Percentiles rank a stretch among this genome's conserved stretches.
Evolutionary conservation across 441 rosid genomes (phyloP).

Genomic region (Manihot esculenta): DNA sequence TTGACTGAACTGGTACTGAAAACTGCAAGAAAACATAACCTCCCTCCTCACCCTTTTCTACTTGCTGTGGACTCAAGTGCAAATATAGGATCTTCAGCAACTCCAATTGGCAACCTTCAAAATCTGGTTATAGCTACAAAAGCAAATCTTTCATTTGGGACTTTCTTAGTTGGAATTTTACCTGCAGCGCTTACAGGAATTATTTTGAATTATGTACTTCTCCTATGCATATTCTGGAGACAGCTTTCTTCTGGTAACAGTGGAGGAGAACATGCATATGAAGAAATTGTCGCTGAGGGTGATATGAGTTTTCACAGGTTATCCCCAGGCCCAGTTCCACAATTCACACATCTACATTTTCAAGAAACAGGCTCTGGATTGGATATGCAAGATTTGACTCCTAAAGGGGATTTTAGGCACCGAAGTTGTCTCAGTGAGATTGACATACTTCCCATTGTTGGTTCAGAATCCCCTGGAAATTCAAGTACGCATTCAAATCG

Average conservation of each 20-base stretch:
- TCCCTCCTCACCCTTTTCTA: conserved; percentile 73
- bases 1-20: conserved; percentile 75
- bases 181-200: conserved; percentile 38
- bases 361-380: neutral
- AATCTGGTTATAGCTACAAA: conserved; percentile 38
- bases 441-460: neutral
- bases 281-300: conserved; percentile 9
- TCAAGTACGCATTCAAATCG: conserved; percentile 14
- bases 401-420: neutral
- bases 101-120: conserved; percentile 50
- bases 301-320: neutral
- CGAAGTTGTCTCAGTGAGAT: no score
- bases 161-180: conserved; percentile 28
- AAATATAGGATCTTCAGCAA: conserved; percentile 40
- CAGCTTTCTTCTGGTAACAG: conserved; percentile 23
- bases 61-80: conserved; percentile 52
- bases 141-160: conserved; percentile 34
- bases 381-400: neutral
- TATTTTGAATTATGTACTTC: conserved; percentile 22
- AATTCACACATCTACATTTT: neutral
- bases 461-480: neutral
- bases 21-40: conserved; percentile 68
- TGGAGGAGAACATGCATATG: conserved; percentile 20
- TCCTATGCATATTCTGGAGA: conserved; percentile 36
- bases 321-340: no score